Conservation (phyloP, 306 rosid genomes). For the Malus orientalis region DNA sequence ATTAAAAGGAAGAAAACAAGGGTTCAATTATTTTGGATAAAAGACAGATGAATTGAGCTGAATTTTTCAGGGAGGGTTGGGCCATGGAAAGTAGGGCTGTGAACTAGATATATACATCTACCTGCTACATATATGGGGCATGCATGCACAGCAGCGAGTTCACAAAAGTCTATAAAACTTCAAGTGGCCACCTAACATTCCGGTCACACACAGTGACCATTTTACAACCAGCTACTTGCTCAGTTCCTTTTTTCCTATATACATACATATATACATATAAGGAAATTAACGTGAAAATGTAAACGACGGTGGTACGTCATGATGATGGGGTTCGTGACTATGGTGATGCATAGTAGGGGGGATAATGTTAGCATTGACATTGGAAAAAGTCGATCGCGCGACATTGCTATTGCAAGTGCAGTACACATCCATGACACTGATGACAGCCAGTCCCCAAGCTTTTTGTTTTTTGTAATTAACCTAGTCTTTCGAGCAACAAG, state of each 20-base stretch:
- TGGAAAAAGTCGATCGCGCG: too few relatives aligned
- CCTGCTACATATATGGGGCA: background rate
- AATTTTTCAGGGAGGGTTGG: background rate
- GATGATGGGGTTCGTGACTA: background rate
- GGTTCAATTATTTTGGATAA: constrained; percentile 7
- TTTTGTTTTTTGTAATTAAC: too few relatives aligned
- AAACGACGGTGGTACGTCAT: background rate
- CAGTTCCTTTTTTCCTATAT: too few relatives aligned
- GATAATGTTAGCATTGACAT: too few relatives aligned
- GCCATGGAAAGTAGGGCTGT: too few relatives aligned
- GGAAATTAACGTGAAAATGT: background rate
- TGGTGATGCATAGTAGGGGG: background rate
- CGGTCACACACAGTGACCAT: background rate
- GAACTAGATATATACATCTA: background rate
- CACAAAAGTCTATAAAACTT: background rate
- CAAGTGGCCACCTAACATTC: background rate
- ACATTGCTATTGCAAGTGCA: too few relatives aligned
- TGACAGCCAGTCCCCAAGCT: too few relatives aligned
- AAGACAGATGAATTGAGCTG: background rate
- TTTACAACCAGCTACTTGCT: too few relatives aligned
- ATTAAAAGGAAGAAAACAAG: background rate
- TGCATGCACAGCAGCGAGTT: background rate
- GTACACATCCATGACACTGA: too few relatives aligned
- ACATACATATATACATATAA: too few relatives aligned
- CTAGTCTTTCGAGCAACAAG: too few relatives aligned